Evolutionary conservation across 2,329 filamentous ascomycete species (phyloP), one percentile per base, ranked within the genome.

Genomic region (Cladorrhinum sp.): DNA sequence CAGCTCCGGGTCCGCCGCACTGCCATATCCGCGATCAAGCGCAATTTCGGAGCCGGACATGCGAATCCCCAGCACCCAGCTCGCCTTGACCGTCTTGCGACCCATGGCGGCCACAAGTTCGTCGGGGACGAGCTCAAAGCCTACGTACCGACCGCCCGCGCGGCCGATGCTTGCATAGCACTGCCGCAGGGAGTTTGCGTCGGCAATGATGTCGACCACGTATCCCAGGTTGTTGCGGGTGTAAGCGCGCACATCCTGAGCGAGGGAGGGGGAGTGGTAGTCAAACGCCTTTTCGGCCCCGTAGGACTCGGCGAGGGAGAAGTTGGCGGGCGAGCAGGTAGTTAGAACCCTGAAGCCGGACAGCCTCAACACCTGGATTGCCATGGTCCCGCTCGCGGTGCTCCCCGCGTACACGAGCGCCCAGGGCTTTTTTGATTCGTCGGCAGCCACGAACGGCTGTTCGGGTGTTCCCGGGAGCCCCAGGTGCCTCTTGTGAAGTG

Each of bases 271-370:
- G 0, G 66, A 69, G 46, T 68, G 64, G 65, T 83, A 80, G 68
- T 84, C 79, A 65, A 82, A 81, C 4, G 71, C 73, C 3, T 70
- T 67, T 4, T 72, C 73, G 1, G 81, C 81, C 1, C 82, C 81
- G 30, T 72, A 74, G 0, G 59, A 60, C 36, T 72, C 70, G n/a
- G 75, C 76, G 1, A 80, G 71, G 2, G 73, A 73, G 55, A 74
- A 74, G 63, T 80, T 82, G 33, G 62, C 57, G 0, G 76, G 72
- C 0, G 79, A 80, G 64, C 76, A 79, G 1, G 79, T 81, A 0
- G 78, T 71, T n/a, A 82, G 75, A 2, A 76, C 73, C 0, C 62
- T 70, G 16, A 75, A 69, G 0, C 79, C 79, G 14, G 75, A 62
- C 67, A 71, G 57, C 36, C 70, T 74, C 16, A 78, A 65, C 14